phyloP scores from a whole-genome alignment of 2,329 filamentous ascomycete genomes.

The Sclerotinia minor region DNA sequence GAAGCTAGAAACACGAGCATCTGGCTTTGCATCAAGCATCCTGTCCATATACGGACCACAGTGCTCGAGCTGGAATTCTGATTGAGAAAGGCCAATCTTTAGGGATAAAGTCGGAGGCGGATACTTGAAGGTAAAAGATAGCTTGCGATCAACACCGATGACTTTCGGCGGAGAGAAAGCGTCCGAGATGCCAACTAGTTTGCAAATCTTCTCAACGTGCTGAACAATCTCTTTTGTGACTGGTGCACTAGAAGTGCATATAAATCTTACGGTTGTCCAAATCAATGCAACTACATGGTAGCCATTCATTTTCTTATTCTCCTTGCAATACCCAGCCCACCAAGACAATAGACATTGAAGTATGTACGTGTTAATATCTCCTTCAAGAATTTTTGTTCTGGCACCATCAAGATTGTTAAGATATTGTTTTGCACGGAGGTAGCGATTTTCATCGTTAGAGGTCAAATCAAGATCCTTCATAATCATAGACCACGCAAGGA shows the following conservation, averaged over 20 bases:
- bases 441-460: constrained; percentile 39
- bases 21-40: constrained; percentile 67
- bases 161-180: constrained; percentile 33
- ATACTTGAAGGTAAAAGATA: constrained; percentile 50
- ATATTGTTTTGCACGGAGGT: constrained; percentile 37
- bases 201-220: constrained; percentile 41
- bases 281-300: constrained; percentile 49
- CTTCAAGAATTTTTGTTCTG: constrained; percentile 38
- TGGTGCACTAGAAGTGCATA: constrained; percentile 43
- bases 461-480: constrained; percentile 39
- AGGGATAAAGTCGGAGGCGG: constrained; percentile 38
- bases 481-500: constrained; percentile 38
- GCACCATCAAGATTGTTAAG: constrained; percentile 39
- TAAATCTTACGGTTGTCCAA: constrained; percentile 47
- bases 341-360: constrained; percentile 50
- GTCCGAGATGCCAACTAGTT: constrained; percentile 42
- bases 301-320: constrained; percentile 40
- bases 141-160: constrained; percentile 41
- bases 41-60: constrained; percentile 74
- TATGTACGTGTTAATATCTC: constrained; percentile 47
- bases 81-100: constrained; percentile 45
- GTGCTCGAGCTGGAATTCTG: constrained; percentile 66
- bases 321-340: constrained; percentile 48
- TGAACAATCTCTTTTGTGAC: constrained; percentile 47
- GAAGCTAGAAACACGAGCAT: constrained; percentile 67